phyloP scores from a whole-genome alignment of 768 basidiomycete species.

The Amanita exitialis region DNA sequence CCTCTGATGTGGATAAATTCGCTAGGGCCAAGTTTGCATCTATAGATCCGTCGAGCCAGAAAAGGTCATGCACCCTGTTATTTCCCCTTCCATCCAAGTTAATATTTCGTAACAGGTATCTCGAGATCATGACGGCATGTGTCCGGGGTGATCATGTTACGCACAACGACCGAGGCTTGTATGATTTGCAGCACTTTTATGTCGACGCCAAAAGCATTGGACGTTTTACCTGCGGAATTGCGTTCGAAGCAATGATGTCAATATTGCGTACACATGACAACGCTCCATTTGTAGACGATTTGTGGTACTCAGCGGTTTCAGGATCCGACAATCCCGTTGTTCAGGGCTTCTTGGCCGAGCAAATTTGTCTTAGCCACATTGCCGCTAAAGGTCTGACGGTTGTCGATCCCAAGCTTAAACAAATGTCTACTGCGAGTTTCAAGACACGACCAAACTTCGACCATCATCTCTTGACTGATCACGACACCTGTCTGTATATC shows the following conservation, averaged over 20 bases:
- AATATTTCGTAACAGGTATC: slow-evolving; percentile 7
- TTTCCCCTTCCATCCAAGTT: slow-evolving; percentile 5
- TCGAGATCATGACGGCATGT: slow-evolving; percentile 10
- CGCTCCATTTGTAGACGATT: background rate
- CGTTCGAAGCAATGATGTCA: slow-evolving; percentile 9
- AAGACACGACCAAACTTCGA: slow-evolving; percentile 2
- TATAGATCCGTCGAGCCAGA: slow-evolving; percentile 3
- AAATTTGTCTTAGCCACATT: slow-evolving; percentile 3
- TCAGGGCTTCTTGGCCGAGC: slow-evolving; percentile 10
- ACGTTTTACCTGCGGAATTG: slow-evolving; percentile 9
- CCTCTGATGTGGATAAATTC: slow-evolving; percentile 6
- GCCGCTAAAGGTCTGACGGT: slow-evolving; percentile 7
- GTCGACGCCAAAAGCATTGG: slow-evolving; percentile 9
- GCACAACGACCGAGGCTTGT: slow-evolving; percentile 6
- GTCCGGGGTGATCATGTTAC: slow-evolving; percentile 6
- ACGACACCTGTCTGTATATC: slow-evolving; percentile 8
- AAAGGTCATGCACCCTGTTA: slow-evolving; percentile 9
- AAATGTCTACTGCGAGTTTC: slow-evolving; percentile 8
- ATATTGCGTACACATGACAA: slow-evolving; percentile 4
- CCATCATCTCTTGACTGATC: slow-evolving; percentile 7
- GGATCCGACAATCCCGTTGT: slow-evolving; percentile 8
- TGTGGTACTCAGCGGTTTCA: slow-evolving; percentile 7
- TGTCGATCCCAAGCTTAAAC: slow-evolving; percentile 7
- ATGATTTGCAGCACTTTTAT: slow-evolving; percentile 11
- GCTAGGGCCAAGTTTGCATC: slow-evolving; percentile 4